Conservation (phyloP, 192 early-diverging fungal genomes). For the Umbelopsis isabellina region DNA sequence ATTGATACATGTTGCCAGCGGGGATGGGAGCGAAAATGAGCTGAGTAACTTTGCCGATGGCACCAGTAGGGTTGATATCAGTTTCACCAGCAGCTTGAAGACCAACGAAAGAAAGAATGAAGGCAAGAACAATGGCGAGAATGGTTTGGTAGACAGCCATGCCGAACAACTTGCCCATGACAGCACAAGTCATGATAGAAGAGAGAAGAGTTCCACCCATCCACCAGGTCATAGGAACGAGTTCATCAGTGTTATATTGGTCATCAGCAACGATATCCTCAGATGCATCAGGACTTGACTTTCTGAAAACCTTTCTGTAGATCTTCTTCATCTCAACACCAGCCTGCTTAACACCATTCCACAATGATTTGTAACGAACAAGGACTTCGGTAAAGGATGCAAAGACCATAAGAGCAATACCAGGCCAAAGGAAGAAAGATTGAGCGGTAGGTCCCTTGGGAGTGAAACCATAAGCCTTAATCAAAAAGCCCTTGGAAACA, state of each 20-base stretch:
- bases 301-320: slow-evolving; percentile 15
- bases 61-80: slow-evolving; percentile 68
- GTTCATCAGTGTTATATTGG: slow-evolving; percentile 46
- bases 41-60: slow-evolving; percentile 69
- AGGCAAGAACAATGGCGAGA: slow-evolving; percentile 62
- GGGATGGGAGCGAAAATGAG: slow-evolving; percentile 65
- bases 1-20: slow-evolving; percentile 30
- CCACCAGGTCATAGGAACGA: slow-evolving; percentile 62
- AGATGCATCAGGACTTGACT: slow-evolving; percentile 27
- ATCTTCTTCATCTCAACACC: slow-evolving; percentile 5
- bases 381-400: slow-evolving; percentile 65
- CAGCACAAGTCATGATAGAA: slow-evolving; percentile 54
- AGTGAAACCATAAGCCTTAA: slow-evolving; percentile 33
- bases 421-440: slow-evolving; percentile 74
- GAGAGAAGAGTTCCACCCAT: slow-evolving; percentile 52
- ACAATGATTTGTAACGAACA: slow-evolving; percentile 48
- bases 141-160: slow-evolving; percentile 63
- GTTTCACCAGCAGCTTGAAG: slow-evolving; percentile 65
- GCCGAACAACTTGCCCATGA: slow-evolving; percentile 58
- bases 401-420: slow-evolving; percentile 68
- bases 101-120: slow-evolving; percentile 69
- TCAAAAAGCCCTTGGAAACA: slow-evolving; percentile 42
- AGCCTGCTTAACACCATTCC: slow-evolving; percentile 43
- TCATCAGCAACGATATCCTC: slow-evolving; percentile 31
- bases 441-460: slow-evolving; percentile 49